Evolutionary conservation across 1,284 basidiomycete genomes (phyloP).

Genomic region (Naganishia sp.): DNA sequence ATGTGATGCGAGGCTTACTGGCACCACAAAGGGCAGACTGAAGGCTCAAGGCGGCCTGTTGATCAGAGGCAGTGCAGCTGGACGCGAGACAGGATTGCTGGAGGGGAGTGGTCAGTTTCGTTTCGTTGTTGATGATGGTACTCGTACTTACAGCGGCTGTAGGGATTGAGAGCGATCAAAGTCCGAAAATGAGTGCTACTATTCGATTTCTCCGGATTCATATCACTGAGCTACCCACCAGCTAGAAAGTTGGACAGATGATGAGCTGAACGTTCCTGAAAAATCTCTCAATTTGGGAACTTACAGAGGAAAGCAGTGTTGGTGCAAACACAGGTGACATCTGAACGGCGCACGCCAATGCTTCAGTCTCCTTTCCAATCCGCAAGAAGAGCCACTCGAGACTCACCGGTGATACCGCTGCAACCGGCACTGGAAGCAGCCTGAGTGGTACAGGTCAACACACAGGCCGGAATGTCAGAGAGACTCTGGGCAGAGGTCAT

Average conservation of each 20-base stretch:
- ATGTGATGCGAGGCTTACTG: conserved; percentile 7
- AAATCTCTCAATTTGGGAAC: neutral
- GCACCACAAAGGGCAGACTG: conserved; percentile 24
- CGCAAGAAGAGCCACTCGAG: neutral
- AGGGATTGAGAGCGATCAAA: neutral
- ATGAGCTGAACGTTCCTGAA: neutral
- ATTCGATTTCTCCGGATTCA: too few relatives aligned
- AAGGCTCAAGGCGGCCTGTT: conserved; percentile 28
- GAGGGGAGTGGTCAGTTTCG: neutral
- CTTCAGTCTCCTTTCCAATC: conserved; percentile 3
- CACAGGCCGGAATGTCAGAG: conserved; percentile 27
- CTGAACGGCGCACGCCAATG: conserved; percentile 15
- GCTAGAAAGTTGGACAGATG: neutral
- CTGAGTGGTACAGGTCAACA: conserved; percentile 29
- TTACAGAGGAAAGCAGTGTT: conserved; percentile 29
- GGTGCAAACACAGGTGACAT: conserved; percentile 29
- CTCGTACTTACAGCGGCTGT: neutral
- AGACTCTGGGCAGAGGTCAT: conserved; percentile 19
- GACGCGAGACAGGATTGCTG: conserved; percentile 31
- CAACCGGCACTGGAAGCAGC: conserved; percentile 30
- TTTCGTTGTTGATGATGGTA: neutral
- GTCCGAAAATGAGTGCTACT: too few relatives aligned
- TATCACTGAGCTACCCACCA: neutral
- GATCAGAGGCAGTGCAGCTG: conserved; percentile 28
- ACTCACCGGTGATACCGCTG: conserved; percentile 28